These are phyloP conservation scores for Jamesozyma jinghongensis DNA, from an alignment of 805 yeast genomes.

Conservation along the genomic window DNA sequence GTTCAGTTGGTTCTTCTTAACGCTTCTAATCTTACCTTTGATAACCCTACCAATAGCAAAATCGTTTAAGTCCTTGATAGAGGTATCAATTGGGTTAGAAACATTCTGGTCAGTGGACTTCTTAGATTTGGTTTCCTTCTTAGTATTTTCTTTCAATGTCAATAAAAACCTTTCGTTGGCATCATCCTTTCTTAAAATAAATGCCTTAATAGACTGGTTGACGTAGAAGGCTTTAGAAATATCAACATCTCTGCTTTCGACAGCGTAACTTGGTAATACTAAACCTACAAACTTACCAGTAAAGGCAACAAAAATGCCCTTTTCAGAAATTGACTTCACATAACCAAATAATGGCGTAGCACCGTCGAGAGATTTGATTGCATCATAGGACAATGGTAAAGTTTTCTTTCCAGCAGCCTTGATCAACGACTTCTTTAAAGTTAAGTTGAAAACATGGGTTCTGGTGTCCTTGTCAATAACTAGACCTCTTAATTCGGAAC, in stretches of 20 bases:
- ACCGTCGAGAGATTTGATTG: constrained; percentile 38
- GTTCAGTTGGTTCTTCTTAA: constrained; percentile 65
- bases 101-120: constrained; percentile 17
- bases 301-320: constrained; percentile 78
- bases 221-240: constrained; percentile 45
- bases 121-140: constrained; percentile 7
- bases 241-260: constrained; percentile 44
- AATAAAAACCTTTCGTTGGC: constrained; percentile 63
- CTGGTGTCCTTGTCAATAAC: constrained; percentile 58
- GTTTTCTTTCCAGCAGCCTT: constrained; percentile 45
- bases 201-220: constrained; percentile 64
- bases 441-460: constrained; percentile 50
- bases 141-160: constrained; percentile 40
- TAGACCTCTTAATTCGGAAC: constrained; percentile 49
- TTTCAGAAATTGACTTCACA: constrained; percentile 65
- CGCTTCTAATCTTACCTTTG: constrained; percentile 48
- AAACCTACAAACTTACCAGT: constrained; percentile 76
- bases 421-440: constrained; percentile 59
- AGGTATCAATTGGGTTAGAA: constrained; percentile 52
- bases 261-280: constrained; percentile 64
- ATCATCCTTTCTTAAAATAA: constrained; percentile 58
- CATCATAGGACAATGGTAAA: constrained; percentile 54
- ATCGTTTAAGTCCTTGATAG: constrained; percentile 42
- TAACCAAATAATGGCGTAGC: constrained; percentile 54
- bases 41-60: constrained; percentile 52